phyloP scores from a whole-genome alignment of 2,329 filamentous ascomycete genomes.

The Dactylella cylindrospora region DNA sequence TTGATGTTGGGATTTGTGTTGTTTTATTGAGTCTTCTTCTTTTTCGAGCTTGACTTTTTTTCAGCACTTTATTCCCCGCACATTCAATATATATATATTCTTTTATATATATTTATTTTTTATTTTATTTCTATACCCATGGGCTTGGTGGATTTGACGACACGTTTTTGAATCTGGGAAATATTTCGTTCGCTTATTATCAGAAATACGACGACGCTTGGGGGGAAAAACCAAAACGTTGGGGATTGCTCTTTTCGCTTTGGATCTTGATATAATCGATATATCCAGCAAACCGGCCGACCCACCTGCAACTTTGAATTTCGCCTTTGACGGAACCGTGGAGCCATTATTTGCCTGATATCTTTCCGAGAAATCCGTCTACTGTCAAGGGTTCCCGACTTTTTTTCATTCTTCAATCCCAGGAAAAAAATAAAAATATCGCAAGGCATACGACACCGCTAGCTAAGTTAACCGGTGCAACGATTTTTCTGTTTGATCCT shows the following conservation, averaged over 20 bases:
- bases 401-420: slow-evolving; percentile 32
- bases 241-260: background rate
- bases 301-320: slow-evolving; percentile 10
- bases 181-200: slow-evolving; percentile 40
- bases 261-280: slow-evolving; percentile 14
- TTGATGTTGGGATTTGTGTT: slow-evolving; percentile 19
- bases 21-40: slow-evolving; percentile 5
- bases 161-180: slow-evolving; percentile 23
- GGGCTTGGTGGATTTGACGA: no score
- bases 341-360: slow-evolving; percentile 38
- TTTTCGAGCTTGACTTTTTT: background rate
- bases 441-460: slow-evolving; percentile 29
- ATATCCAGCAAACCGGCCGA: slow-evolving; percentile 23
- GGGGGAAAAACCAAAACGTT: background rate
- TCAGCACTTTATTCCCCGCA: background rate
- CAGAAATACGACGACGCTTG: slow-evolving; percentile 12
- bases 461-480: slow-evolving; percentile 10
- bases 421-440: slow-evolving; percentile 45
- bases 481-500: slow-evolving; percentile 11
- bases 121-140: no score
- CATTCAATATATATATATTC: background rate
- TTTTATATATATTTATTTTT: slow-evolving; percentile 3
- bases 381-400: slow-evolving; percentile 39
- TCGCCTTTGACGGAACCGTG: slow-evolving; percentile 31
- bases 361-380: slow-evolving; percentile 45